Evolutionary conservation across 306 rosid species (phyloP).

Genomic region (Sphenostylis stenocarpa): DNA sequence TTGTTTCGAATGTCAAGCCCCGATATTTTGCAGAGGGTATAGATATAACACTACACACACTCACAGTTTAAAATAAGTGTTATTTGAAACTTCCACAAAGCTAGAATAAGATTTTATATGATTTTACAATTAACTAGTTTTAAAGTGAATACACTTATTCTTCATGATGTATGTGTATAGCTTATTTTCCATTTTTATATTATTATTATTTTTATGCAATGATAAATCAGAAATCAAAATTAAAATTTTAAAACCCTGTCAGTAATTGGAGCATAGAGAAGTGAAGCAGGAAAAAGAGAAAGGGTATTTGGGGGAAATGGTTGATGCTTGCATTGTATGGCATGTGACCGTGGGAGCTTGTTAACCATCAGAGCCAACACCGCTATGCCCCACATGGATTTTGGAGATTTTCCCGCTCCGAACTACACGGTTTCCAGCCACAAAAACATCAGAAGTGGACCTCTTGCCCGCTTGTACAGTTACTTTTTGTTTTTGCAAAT

Average conservation of each 20-base stretch:
- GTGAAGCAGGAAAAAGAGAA: neutral
- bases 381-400: conserved; percentile 58
- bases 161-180: too few species aligned
- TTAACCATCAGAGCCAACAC: conserved; percentile 36
- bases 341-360: conserved; percentile 48
- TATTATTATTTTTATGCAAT: too few species aligned
- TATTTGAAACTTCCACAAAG: too few species aligned
- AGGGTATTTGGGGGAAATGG: conserved; percentile 40
- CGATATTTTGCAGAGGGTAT: neutral
- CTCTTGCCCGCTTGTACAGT: neutral
- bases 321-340: conserved; percentile 11
- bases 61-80: neutral
- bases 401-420: conserved; percentile 34
- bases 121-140: too few species aligned
- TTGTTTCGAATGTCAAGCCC: neutral
- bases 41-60: neutral
- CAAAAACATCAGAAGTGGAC: conserved; percentile 20
- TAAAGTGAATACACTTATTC: too few species aligned
- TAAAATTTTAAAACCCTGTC: too few species aligned
- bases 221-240: too few species aligned
- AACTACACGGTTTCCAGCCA: conserved; percentile 49
- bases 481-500: too few species aligned
- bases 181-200: too few species aligned
- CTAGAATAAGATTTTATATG: too few species aligned
- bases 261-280: neutral